A percentile compares a stretch with the other conserved stretches of the same genome.
These are phyloP conservation scores for Lathyrus aphaca DNA, from an alignment of 306 rosid species.

Conservation along the genomic window DNA sequence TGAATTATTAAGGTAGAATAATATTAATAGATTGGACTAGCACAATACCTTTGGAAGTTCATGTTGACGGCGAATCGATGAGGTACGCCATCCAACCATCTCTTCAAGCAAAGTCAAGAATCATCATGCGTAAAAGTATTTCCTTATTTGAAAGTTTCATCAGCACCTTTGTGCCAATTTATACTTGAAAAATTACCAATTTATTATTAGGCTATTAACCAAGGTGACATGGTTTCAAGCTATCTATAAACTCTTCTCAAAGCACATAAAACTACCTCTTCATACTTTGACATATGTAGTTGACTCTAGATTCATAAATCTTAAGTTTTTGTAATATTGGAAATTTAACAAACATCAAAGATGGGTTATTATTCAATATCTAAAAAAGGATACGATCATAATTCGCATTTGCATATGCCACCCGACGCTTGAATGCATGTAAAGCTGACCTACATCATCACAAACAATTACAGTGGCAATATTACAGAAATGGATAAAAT, in stretches of 20 bases:
- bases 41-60: conserved; percentile 86
- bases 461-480: conserved; percentile 34
- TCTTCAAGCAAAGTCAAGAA: conserved; percentile 69
- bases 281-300: conserved; percentile 16
- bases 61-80: conserved; percentile 88
- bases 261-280: conserved; percentile 8
- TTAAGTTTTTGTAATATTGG: conserved; percentile 5
- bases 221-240: not conserved
- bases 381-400: conserved; percentile 82
- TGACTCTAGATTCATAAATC: conserved; percentile 13
- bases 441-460: conserved; percentile 76
- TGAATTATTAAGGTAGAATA: conserved; percentile 15
- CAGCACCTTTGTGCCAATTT: conserved; percentile 15
- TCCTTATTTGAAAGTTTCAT: not conserved
- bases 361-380: not conserved
- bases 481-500: conserved; percentile 22
- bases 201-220: conserved; percentile 24
- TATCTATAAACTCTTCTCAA: not conserved
- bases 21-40: conserved; percentile 18
- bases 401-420: conserved; percentile 93
- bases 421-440: conserved; percentile 80
- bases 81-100: conserved; percentile 99
- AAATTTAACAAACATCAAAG: conserved; percentile 2
- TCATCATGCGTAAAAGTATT: conserved; percentile 25
- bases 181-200: conserved; percentile 15